phyloP scores from a whole-genome alignment of 2,329 filamentous ascomycete genomes.

The Microcera coccophila region DNA sequence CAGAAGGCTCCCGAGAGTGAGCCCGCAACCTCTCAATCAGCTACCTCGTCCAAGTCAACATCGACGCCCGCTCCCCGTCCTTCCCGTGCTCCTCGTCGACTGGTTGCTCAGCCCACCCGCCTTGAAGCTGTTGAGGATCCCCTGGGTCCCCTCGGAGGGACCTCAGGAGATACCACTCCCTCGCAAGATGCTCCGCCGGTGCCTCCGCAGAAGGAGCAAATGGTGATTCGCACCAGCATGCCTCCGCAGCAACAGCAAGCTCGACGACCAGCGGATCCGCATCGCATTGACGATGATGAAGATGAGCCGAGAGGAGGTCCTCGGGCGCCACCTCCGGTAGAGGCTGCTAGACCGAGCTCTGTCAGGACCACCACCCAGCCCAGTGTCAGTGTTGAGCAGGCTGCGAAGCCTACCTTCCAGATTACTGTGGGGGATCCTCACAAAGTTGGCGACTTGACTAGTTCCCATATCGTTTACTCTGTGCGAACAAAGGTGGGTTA shows the following conservation, averaged over 20 bases:
- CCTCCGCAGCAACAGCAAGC: constrained; percentile 39
- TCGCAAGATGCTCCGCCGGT: constrained; percentile 57
- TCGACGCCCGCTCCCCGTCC: constrained; percentile 36
- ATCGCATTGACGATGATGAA: constrained; percentile 70
- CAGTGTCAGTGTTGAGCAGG: constrained; percentile 88
- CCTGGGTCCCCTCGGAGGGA: constrained; percentile 70
- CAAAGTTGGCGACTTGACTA: constrained; percentile 95
- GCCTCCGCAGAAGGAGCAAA: constrained; percentile 64
- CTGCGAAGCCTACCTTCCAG: constrained; percentile 83
- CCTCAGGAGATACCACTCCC: constrained; percentile 45
- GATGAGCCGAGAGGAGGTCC: constrained; percentile 51
- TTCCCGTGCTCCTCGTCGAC: constrained; percentile 53
- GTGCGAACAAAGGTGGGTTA: constrained; percentile 77
- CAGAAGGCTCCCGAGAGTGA: constrained; percentile 30
- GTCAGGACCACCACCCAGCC: constrained; percentile 57
- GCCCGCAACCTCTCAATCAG: constrained; percentile 28
- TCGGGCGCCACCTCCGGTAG: constrained; percentile 63
- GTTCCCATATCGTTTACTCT: constrained; percentile 95
- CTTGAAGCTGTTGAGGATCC: constrained; percentile 75
- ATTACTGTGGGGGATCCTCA: constrained; percentile 95
- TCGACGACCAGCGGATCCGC: constrained; percentile 49
- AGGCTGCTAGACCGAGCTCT: constrained; percentile 51
- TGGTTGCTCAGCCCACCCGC: constrained; percentile 71
- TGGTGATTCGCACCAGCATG: constrained; percentile 58
- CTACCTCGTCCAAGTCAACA: constrained; percentile 24